phyloP scores from a whole-genome alignment of 2,329 filamentous ascomycete species.

The Neophaeococcomyces aloes region DNA sequence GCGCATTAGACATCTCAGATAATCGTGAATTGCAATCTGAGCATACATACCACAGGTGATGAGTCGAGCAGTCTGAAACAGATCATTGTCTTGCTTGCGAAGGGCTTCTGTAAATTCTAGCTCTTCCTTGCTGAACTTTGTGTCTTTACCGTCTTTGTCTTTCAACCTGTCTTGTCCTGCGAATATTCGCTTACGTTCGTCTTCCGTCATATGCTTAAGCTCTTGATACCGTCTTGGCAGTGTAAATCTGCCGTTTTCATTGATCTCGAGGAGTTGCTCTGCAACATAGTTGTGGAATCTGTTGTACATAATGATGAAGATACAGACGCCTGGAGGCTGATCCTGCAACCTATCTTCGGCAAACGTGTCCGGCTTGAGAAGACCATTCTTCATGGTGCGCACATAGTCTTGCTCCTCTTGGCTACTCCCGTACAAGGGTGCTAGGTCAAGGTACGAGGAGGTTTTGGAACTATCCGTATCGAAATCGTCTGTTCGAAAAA shows the following conservation, averaged over 20 bases:
- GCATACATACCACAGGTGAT: constrained; percentile 66
- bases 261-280: constrained; percentile 69
- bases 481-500: constrained; percentile 58
- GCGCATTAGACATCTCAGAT: constrained; percentile 67
- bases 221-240: no score
- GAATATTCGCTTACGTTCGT: no score
- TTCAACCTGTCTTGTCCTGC: no score
- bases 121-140: no score
- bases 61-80: constrained; percentile 70
- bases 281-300: constrained; percentile 79
- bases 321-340: constrained; percentile 61
- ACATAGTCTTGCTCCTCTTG: constrained; percentile 40
- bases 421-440: constrained; percentile 58
- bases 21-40: constrained; percentile 68
- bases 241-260: constrained; percentile 65
- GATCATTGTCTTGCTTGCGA: constrained; percentile 64
- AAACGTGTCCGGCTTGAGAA: constrained; percentile 62
- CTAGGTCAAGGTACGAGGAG: constrained; percentile 61
- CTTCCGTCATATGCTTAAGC: constrained; percentile 39
- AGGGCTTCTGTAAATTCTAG: no score
- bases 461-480: constrained; percentile 55
- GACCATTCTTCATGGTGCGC: constrained; percentile 57
- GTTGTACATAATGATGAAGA: constrained; percentile 62
- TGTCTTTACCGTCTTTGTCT: constrained; percentile 45
- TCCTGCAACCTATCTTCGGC: constrained; percentile 59